Evolutionary conservation across 1,284 basidiomycete species (phyloP).

Genomic region (Xerocomus amazonicus): DNA sequence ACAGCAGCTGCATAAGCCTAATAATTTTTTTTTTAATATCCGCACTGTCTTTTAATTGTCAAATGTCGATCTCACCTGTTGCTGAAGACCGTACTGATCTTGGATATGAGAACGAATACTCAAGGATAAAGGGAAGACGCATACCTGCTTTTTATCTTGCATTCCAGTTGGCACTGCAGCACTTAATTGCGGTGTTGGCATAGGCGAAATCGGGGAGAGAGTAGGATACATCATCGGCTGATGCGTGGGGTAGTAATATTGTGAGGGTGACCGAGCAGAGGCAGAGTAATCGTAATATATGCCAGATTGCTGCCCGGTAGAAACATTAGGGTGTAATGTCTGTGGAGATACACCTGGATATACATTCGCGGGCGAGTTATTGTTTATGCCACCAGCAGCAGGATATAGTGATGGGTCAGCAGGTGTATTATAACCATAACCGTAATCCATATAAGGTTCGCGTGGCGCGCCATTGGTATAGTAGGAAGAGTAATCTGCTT

Average conservation of each 20-base stretch:
- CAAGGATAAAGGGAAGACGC: conserved; percentile 14
- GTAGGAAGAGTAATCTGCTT: conserved; percentile 55
- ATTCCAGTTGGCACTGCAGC: conserved; percentile 40
- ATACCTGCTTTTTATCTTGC: conserved; percentile 63
- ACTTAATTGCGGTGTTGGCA: conserved; percentile 47
- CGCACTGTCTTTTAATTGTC: conserved; percentile 39
- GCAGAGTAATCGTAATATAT: conserved; percentile 60
- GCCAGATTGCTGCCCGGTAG: conserved; percentile 48
- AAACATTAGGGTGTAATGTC: conserved; percentile 42
- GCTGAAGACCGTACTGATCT: conserved; percentile 47
- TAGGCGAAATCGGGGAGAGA: conserved; percentile 47
- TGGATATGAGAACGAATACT: conserved; percentile 9
- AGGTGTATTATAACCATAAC: conserved; percentile 51
- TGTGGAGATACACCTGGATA: conserved; percentile 48
- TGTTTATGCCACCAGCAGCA: conserved; percentile 40
- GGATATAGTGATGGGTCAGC: conserved; percentile 53
- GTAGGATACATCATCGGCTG: conserved; percentile 60
- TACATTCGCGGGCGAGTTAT: conserved; percentile 42
- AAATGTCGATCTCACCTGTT: conserved; percentile 39
- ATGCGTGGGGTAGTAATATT: conserved; percentile 57
- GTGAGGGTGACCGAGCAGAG: conserved; percentile 47
- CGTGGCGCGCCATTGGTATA: conserved; percentile 46
- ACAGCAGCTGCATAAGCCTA: conserved; percentile 40
- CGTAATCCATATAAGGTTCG: conserved; percentile 49
- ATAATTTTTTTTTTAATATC: conserved; percentile 32